phyloP scores from a whole-genome alignment of 1,284 basidiomycete genomes.

The Fistulina hepatica region DNA sequence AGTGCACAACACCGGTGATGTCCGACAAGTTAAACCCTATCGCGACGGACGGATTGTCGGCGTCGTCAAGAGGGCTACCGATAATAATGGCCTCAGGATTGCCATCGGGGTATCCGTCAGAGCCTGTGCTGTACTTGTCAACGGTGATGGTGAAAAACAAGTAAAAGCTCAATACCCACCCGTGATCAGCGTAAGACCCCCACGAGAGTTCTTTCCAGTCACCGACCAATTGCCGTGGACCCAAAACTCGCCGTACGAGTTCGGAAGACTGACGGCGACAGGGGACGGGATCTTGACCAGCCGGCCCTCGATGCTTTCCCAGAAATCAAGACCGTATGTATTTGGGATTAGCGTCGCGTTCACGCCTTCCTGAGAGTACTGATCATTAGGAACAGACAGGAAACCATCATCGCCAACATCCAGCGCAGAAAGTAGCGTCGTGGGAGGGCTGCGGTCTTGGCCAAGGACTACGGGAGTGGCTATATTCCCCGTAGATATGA shows the following conservation, averaged over 20 bases:
- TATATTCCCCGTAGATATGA: constrained; percentile 36
- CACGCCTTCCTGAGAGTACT: constrained; percentile 33
- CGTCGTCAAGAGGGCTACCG: constrained; percentile 45
- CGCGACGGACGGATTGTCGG: constrained; percentile 37
- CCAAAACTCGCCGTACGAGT: constrained; percentile 49
- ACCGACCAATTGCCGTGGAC: constrained; percentile 47
- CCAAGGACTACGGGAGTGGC: constrained; percentile 43
- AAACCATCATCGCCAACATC: constrained; percentile 44
- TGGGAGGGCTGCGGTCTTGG: constrained; percentile 43
- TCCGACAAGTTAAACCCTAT: constrained; percentile 38
- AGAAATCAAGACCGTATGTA: constrained; percentile 50
- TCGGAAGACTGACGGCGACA: constrained; percentile 38
- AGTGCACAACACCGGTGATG: constrained; percentile 47
- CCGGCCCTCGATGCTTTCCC: constrained; percentile 52
- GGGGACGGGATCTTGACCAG: constrained; percentile 47
- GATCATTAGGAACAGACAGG: constrained; percentile 45
- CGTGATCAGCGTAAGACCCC: constrained; percentile 44
- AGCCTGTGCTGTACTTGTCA: constrained; percentile 22
- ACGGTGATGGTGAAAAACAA: constrained; percentile 1
- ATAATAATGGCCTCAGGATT: constrained; percentile 49
- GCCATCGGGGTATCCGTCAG: constrained; percentile 38
- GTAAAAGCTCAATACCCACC: constrained; percentile 23
- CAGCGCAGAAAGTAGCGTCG: constrained; percentile 35
- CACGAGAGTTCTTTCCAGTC: constrained; percentile 45
- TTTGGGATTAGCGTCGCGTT: constrained; percentile 41